Evolutionary conservation across 106 monocot genomes (phyloP), one percentile per base, ranked within the genome.

Genomic region (Narthecium ossifragum): DNA sequence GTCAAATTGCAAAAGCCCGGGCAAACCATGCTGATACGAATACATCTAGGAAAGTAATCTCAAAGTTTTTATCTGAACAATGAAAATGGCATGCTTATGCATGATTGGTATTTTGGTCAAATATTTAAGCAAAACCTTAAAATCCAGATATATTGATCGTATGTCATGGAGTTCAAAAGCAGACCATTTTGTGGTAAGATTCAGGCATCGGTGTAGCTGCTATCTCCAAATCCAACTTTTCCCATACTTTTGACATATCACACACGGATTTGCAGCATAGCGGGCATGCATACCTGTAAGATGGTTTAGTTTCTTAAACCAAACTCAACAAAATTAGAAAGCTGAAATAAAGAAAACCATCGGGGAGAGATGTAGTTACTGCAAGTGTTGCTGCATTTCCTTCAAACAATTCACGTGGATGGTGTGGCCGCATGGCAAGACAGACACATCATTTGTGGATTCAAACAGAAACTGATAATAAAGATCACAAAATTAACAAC

Each of bases 241-340:
- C 84, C 84, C 79, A 84, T 34, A 79, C 84, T 64, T 76, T 79
- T 0, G 84, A 84, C 84, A 84, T 84, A 34, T 84, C 84, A 61
- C 72, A 79, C 12, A 84, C 79, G 37, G 84, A 84, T 54, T 84
- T 84, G 25, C 78, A 84, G 68, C 84, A 84, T 36, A 84, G 64
- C 3, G 84, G 84, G 45, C 84, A 84, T 10, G 75, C 72, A 65
- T 79, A 84, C 70, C 80, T 85, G 63, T 31, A 48, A 12, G 6
- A 33, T 31, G 8, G 46, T 47, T 59, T 28, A 20, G 7, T 0
- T 5, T 24, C 15, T 28, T 1, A 55, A 26, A 22, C 24, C 5
- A 51, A 0, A 26, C 2, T 9, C 25, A n/a, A 51, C 18, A 51
- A 26, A 51, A 51, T 5, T 6, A 60, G 6, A 32, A 34, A 70